phyloP scores from a whole-genome alignment of 768 basidiomycete species.

The Coprinopsis marcescibilis region DNA sequence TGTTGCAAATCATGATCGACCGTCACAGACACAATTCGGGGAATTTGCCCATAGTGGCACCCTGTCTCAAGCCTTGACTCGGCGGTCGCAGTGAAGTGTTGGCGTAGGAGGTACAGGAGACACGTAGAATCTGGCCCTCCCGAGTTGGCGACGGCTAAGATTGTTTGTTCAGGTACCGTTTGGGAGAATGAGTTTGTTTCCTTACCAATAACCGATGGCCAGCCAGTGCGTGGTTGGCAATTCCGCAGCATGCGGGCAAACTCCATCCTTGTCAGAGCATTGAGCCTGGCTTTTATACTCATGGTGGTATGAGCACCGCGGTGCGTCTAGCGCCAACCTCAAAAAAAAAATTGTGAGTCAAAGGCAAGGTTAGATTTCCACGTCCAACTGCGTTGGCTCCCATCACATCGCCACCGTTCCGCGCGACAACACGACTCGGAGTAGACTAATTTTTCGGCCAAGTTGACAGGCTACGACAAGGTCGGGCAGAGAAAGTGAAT shows the following conservation, averaged over 20 bases:
- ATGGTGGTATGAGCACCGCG: too few relatives aligned
- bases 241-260: conserved; percentile 3
- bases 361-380: too few relatives aligned
- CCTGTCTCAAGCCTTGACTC: too few relatives aligned
- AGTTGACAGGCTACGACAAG: too few relatives aligned
- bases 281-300: too few relatives aligned
- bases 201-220: conserved; percentile 6
- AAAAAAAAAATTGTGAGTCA: too few relatives aligned
- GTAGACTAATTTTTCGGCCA: too few relatives aligned
- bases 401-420: too few relatives aligned
- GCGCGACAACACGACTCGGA: too few relatives aligned
- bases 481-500: too few relatives aligned
- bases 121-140: conserved; percentile 83
- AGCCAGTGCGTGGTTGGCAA: not conserved
- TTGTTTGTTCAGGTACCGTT: not conserved
- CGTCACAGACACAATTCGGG: conserved; percentile 48
- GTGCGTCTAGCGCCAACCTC: too few relatives aligned
- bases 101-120: conserved; percentile 61
- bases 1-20: conserved; percentile 69
- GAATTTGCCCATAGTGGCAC: conserved; percentile 5
- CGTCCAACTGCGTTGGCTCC: too few relatives aligned
- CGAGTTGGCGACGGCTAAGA: conserved; percentile 67
- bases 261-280: conserved; percentile 1
- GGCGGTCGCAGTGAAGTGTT: conserved; percentile 26
- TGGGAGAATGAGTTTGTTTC: not conserved